Conservation (phyloP, 345 rosid species). For the Xanthoceras sorbifolium region DNA sequence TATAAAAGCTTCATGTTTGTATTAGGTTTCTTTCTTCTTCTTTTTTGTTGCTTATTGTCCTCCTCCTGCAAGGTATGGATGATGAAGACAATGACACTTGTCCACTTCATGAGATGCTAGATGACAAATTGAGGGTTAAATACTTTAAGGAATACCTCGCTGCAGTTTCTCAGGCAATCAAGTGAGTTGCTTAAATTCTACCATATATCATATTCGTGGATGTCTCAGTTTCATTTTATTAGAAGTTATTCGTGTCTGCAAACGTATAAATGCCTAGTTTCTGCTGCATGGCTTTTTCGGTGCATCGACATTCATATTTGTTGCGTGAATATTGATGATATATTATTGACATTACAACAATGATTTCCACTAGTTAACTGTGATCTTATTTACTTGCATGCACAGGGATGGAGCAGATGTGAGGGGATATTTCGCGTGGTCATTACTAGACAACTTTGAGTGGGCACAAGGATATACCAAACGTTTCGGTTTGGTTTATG, state of each 20-base stretch:
- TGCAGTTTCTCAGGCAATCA: slow-evolving; percentile 67
- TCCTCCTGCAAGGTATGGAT: slow-evolving; percentile 73
- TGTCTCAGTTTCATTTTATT: background rate
- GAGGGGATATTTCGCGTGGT: slow-evolving; percentile 94
- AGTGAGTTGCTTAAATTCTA: slow-evolving; percentile 42
- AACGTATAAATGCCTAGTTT: background rate
- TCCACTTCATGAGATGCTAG: slow-evolving; percentile 75
- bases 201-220: background rate
- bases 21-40: slow-evolving; percentile 4
- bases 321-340: background rate
- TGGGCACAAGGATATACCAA: slow-evolving; percentile 95
- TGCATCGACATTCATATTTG: background rate
- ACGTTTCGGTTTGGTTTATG: slow-evolving; percentile 84
- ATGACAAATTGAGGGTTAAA: slow-evolving; percentile 72
- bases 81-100: slow-evolving; percentile 65
- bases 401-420: slow-evolving; percentile 82
- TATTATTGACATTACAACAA: background rate
- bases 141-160: slow-evolving; percentile 76
- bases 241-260: background rate
- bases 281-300: background rate
- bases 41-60: background rate
- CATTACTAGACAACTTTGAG: slow-evolving; percentile 88
- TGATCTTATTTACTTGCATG: background rate
- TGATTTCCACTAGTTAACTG: background rate
- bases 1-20: background rate